Evolutionary conservation across 805 yeast genomes (phyloP).

Genomic region (Sungouiella blattae): DNA sequence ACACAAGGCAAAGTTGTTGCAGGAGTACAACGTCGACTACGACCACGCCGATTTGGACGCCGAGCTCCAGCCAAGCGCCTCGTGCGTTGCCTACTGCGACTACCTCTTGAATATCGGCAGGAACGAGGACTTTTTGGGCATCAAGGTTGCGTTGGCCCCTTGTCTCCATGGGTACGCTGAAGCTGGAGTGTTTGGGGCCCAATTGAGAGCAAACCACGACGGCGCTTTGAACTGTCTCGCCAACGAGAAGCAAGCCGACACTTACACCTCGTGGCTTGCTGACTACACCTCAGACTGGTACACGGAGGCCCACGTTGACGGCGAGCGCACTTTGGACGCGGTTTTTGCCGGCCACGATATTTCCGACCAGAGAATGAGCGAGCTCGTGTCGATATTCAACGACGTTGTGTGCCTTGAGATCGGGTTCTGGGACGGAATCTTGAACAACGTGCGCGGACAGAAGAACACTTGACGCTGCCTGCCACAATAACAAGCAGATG

Average conservation of each 20-base stretch:
- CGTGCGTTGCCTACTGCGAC: constrained; percentile 59
- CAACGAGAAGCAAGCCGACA: constrained; percentile 20
- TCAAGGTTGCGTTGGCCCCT: constrained; percentile 68
- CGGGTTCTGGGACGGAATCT: constrained; percentile 61
- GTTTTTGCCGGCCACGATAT: constrained; percentile 29
- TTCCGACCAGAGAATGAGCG: constrained; percentile 43
- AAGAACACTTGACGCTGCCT: too few relatives aligned
- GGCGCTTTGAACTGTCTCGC: constrained; percentile 21
- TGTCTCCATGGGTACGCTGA: constrained; percentile 70
- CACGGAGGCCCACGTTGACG: constrained; percentile 47
- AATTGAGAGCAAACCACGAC: constrained; percentile 11
- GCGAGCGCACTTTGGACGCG: constrained; percentile 45
- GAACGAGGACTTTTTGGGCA: constrained; percentile 56
- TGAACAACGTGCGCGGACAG: not conserved
- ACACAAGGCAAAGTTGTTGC: constrained; percentile 49
- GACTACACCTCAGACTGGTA: constrained; percentile 63
- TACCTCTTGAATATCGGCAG: constrained; percentile 54
- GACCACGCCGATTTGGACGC: constrained; percentile 38
- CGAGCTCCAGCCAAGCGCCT: constrained; percentile 47
- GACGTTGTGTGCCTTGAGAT: constrained; percentile 60
- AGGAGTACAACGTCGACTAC: constrained; percentile 38
- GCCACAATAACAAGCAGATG: too few relatives aligned
- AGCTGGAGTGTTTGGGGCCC: constrained; percentile 43
- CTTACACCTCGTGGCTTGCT: constrained; percentile 53
- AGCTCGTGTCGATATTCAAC: constrained; percentile 55